A percentile compares a stretch with the other conserved stretches of the same genome.
Evolutionary conservation across 2,329 filamentous ascomycete species (phyloP).

Genomic region (Xylariales sp.): DNA sequence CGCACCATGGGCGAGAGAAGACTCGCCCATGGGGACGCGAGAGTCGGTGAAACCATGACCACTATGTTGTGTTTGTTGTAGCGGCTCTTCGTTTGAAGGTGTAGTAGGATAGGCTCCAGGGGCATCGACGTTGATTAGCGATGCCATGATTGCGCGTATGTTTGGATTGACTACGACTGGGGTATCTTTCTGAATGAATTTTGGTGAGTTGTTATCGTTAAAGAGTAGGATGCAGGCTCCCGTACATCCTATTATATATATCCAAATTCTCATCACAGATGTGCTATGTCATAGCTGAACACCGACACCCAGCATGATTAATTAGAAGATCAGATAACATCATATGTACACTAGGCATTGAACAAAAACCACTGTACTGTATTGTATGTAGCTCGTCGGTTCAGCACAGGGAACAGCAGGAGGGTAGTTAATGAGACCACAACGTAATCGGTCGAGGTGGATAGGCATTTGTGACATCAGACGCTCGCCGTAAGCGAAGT

Average conservation of each 20-base stretch:
- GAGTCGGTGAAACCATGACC: conserved; percentile 4
- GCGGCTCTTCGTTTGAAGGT: conserved; percentile 31
- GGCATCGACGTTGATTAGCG: conserved; percentile 24
- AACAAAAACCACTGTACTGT: background rate
- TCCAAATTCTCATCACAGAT: background rate
- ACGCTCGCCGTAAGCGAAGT: conserved; percentile 33
- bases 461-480: conserved; percentile 44
- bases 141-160: conserved; percentile 36
- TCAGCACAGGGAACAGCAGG: conserved; percentile 8
- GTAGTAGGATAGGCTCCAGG: conserved; percentile 42
- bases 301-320: background rate
- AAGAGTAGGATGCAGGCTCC: background rate
- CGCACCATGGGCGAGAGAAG: background rate
- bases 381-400: background rate
- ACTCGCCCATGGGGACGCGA: background rate
- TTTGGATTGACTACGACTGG: background rate
- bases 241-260: conserved; percentile 9
- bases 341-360: conserved; percentile 1
- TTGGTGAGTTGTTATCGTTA: no score
- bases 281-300: conserved; percentile 29
- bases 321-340: conserved; percentile 17
- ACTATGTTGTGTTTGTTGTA: conserved; percentile 3
- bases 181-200: background rate
- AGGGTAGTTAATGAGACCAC: background rate
- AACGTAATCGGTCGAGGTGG: conserved; percentile 9